A percentile compares a stretch with the other conserved stretches of the same genome.
Evolutionary conservation across 139 green algal species (phyloP).

Genomic region (Picochlorum sp.): DNA sequence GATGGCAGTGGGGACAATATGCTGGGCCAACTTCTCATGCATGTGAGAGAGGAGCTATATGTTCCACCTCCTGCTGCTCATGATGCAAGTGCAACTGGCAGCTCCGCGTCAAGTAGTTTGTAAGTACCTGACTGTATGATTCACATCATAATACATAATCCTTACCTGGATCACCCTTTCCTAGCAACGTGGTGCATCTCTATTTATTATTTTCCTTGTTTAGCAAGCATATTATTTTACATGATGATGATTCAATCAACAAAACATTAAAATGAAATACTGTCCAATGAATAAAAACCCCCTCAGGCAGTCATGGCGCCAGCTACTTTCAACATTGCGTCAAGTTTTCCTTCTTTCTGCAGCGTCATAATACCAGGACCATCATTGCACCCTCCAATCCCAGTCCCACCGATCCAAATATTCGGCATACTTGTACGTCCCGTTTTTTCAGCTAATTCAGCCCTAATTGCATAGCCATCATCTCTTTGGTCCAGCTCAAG

Average conservation of each 20-base stretch:
- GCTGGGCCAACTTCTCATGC: constrained; percentile 79
- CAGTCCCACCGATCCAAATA: constrained; percentile 37
- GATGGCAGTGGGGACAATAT: constrained; percentile 73
- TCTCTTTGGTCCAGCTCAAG: constrained; percentile 43
- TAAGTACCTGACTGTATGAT: too few relatives aligned
- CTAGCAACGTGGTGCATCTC: too few relatives aligned
- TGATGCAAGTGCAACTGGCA: too few relatives aligned
- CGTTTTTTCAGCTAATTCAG: constrained; percentile 29
- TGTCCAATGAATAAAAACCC: background rate
- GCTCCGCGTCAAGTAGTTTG: too few relatives aligned
- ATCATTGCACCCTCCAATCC: constrained; percentile 57
- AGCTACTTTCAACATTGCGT: constrained; percentile 39
- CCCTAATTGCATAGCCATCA: constrained; percentile 37
- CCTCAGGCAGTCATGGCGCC: constrained; percentile 8
- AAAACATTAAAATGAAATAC: background rate
- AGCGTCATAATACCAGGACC: constrained; percentile 48
- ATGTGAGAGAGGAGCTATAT: constrained; percentile 52
- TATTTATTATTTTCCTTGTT: too few relatives aligned
- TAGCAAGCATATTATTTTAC: background rate
- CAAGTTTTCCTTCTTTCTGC: constrained; percentile 43
- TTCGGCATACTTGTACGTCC: constrained; percentile 45
- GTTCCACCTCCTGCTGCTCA: background rate
- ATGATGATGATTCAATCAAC: too few relatives aligned
- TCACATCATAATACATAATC: too few relatives aligned
- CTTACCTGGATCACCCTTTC: too few relatives aligned